These are phyloP conservation scores for Rosa lucieae DNA, from an alignment of 306 rosid genomes.

Conservation along the genomic window DNA sequence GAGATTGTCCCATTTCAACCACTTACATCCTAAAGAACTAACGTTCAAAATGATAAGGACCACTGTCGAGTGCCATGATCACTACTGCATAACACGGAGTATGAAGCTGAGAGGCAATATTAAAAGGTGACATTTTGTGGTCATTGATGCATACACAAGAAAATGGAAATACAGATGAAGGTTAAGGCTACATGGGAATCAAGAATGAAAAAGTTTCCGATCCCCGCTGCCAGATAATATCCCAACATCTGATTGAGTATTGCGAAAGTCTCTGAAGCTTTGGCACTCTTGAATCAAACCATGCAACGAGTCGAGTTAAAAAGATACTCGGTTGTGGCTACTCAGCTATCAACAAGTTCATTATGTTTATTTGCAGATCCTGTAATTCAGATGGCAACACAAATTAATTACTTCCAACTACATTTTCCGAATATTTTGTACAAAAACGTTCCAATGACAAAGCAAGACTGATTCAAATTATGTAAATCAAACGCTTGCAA, in stretches of 20 bases:
- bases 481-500: neutral
- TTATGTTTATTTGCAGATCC: neutral
- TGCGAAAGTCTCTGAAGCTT: neutral
- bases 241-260: neutral
- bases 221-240: neutral
- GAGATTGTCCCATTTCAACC: neutral
- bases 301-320: neutral
- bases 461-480: constrained; percentile 14
- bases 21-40: neutral
- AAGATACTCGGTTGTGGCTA: neutral
- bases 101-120: neutral
- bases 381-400: neutral
- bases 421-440: neutral
- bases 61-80: neutral
- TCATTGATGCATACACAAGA: neutral
- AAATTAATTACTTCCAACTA: neutral
- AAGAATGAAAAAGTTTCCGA: neutral
- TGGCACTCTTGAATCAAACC: neutral
- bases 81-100: neutral
- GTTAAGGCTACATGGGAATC: neutral
- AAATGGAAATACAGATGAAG: neutral
- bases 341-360: neutral
- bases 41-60: neutral
- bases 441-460: neutral
- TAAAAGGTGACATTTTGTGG: neutral